Evolutionary conservation across 805 yeast species (phyloP).

Genomic region (Starmerella davenportii): DNA sequence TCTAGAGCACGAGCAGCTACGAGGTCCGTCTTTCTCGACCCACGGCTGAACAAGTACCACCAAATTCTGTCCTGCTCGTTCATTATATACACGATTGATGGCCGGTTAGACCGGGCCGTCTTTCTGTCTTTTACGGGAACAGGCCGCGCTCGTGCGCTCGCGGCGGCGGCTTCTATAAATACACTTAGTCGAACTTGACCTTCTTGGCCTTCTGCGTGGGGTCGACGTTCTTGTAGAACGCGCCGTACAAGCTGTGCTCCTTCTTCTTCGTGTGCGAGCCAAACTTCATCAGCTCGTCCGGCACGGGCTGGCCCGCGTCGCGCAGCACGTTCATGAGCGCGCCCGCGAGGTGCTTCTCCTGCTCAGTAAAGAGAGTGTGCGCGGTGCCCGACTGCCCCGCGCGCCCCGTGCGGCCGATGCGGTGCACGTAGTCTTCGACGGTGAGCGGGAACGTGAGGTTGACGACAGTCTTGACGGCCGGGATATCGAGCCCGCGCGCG

Average conservation of each 20-base stretch:
- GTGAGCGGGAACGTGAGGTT: constrained; percentile 92
- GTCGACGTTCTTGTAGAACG: constrained; percentile 87
- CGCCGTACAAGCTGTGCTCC: constrained; percentile 95
- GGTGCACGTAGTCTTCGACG: constrained; percentile 89
- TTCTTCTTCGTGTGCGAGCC: constrained; percentile 98
- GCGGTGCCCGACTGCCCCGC: constrained; percentile 93
- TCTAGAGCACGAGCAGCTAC: no score
- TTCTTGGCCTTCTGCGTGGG: constrained; percentile 66
- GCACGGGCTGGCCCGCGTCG: constrained; percentile 90
- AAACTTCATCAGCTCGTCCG: constrained; percentile 81
- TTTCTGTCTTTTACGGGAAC: no score
- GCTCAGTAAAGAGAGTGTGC: constrained; percentile 88
- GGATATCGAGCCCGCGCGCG: constrained; percentile 94
- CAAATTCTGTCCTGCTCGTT: no score
- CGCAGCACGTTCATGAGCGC: constrained; percentile 80
- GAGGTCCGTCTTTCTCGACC: no score
- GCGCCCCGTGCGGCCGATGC: constrained; percentile 96
- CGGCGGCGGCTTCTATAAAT: no score
- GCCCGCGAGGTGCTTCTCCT: constrained; percentile 90
- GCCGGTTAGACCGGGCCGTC: no score
- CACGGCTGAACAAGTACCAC: no score
- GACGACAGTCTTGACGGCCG: constrained; percentile 88
- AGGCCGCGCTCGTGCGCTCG: no score
- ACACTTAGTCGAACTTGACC: constrained; percentile 50
- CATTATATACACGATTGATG: no score